phyloP scores from a whole-genome alignment of 768 basidiomycete species.

The Peribolospora kevripleyi region DNA sequence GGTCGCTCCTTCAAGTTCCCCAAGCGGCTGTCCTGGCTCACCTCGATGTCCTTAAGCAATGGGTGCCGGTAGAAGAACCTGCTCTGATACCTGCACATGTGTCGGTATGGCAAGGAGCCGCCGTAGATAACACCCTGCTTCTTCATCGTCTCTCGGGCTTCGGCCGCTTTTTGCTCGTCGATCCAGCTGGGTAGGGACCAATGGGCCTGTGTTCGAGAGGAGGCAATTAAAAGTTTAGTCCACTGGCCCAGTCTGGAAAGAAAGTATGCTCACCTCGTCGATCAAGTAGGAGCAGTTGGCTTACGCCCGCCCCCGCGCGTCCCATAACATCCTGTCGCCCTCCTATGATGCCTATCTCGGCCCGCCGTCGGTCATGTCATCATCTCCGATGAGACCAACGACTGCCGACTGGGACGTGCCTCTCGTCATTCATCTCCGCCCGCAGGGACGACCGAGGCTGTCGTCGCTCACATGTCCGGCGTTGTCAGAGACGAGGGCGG shows the following conservation, averaged over 20 bases:
- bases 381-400: too few relatives aligned
- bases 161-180: slow-evolving; percentile 40
- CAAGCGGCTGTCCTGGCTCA: too few relatives aligned
- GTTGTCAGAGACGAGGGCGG: too few relatives aligned
- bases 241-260: not conserved
- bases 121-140: slow-evolving; percentile 34
- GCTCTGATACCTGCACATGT: slow-evolving; percentile 57
- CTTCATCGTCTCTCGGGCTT: slow-evolving; percentile 35
- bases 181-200: slow-evolving; percentile 42
- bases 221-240: slow-evolving; percentile 10
- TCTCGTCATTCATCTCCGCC: too few relatives aligned
- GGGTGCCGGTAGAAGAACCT: slow-evolving; percentile 56
- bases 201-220: slow-evolving; percentile 26
- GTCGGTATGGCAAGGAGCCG: slow-evolving; percentile 37
- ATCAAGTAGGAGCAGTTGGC: slow-evolving; percentile 10
- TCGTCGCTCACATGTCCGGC: too few relatives aligned
- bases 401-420: too few relatives aligned
- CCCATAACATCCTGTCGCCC: too few relatives aligned
- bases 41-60: slow-evolving; percentile 37
- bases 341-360: too few relatives aligned
- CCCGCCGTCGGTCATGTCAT: too few relatives aligned
- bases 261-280: not conserved
- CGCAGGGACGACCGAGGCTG: too few relatives aligned
- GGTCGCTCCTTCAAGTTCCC: too few relatives aligned
- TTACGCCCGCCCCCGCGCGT: too few relatives aligned